Percentiles rank a stretch among this genome's conserved stretches.
Conservation (phyloP, 2,329 filamentous ascomycete species). For the Colletotrichum trifolii region DNA sequence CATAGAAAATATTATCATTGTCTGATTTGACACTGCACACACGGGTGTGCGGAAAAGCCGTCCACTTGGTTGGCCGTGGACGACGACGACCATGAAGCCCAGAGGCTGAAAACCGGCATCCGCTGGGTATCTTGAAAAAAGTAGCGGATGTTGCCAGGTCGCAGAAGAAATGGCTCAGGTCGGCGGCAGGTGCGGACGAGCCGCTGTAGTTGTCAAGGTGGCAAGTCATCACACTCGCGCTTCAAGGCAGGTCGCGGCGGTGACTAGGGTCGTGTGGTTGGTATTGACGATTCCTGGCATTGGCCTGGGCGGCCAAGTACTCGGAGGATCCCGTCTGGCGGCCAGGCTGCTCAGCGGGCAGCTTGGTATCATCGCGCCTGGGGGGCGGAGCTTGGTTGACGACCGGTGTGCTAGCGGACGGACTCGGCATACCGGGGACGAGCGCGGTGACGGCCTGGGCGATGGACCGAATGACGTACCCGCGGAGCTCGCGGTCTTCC, state of each 20-base stretch:
- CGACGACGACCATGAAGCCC: slow-evolving; percentile 28
- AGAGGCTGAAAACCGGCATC: slow-evolving; percentile 19
- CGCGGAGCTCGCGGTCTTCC: slow-evolving; percentile 80
- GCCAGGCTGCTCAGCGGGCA: slow-evolving; percentile 69
- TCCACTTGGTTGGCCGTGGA: slow-evolving; percentile 3
- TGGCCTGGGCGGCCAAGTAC: slow-evolving; percentile 59
- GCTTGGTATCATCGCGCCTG: slow-evolving; percentile 65
- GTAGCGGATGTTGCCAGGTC: slow-evolving; percentile 30
- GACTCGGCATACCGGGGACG: slow-evolving; percentile 59
- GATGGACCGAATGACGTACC: slow-evolving; percentile 79
- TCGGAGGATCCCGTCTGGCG: slow-evolving; percentile 62
- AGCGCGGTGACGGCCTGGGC: slow-evolving; percentile 78
- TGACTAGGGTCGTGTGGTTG: slow-evolving; percentile 59
- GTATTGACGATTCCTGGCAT: slow-evolving; percentile 50
- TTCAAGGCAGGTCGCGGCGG: slow-evolving; percentile 50
- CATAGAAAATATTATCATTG: slow-evolving; percentile 37
- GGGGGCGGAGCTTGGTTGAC: slow-evolving; percentile 40
- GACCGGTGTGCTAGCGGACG: slow-evolving; percentile 38
- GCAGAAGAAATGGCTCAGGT: slow-evolving; percentile 26
- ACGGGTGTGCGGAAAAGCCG: slow-evolving; percentile 17
- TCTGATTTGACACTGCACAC: slow-evolving; percentile 28
- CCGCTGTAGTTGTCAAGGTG: not conserved
- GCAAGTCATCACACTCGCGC: slow-evolving; percentile 11
- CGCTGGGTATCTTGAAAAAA: slow-evolving; percentile 37
- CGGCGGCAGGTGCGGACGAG: not conserved